These are phyloP conservation scores for Phytophthora kernoviae DNA, from an alignment of 352 stramenopile genomes.

Conservation along the genomic window DNA sequence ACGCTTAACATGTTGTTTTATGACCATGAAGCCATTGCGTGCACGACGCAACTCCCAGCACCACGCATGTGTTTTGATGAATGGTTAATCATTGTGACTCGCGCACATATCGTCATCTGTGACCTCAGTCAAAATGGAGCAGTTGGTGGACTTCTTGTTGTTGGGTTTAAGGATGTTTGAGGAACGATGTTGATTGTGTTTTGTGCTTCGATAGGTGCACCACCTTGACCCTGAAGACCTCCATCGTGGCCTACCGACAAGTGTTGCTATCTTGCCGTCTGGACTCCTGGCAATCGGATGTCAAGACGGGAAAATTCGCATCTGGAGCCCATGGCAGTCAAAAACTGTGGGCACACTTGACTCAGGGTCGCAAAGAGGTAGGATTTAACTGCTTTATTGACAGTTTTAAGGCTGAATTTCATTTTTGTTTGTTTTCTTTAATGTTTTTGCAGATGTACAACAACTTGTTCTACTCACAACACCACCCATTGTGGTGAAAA, in stretches of 20 bases:
- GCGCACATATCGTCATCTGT: constrained; percentile 68
- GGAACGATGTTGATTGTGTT: not conserved
- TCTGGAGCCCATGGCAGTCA: constrained; percentile 66
- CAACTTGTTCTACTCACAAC: constrained; percentile 66
- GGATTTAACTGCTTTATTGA: not conserved
- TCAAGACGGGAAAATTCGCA: constrained; percentile 74
- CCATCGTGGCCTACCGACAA: constrained; percentile 60
- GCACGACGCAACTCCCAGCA: constrained; percentile 40
- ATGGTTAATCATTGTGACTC: constrained; percentile 65
- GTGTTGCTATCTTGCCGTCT: constrained; percentile 61
- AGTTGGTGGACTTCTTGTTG: constrained; percentile 23
- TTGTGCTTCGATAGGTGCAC: constrained; percentile 23
- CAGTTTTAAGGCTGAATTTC: not conserved
- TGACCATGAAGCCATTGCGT: constrained; percentile 68
- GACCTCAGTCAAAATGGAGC: constrained; percentile 70
- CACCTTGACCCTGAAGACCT: constrained; percentile 57
- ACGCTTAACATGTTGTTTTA: constrained; percentile 77
- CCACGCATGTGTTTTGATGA: constrained; percentile 73
- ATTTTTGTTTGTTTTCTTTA: not conserved
- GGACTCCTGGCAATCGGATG: constrained; percentile 76
- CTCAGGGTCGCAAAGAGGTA: constrained; percentile 56
- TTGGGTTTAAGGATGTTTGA: not conserved
- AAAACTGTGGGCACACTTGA: constrained; percentile 71
- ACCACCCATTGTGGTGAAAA: constrained; percentile 37
- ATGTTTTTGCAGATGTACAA: constrained; percentile 54